A percentile compares a stretch with the other conserved stretches of the same genome.
Conservation (phyloP, 202 grass and related monocot genomes). For the Schoenoplectus tabernaemontani region DNA sequence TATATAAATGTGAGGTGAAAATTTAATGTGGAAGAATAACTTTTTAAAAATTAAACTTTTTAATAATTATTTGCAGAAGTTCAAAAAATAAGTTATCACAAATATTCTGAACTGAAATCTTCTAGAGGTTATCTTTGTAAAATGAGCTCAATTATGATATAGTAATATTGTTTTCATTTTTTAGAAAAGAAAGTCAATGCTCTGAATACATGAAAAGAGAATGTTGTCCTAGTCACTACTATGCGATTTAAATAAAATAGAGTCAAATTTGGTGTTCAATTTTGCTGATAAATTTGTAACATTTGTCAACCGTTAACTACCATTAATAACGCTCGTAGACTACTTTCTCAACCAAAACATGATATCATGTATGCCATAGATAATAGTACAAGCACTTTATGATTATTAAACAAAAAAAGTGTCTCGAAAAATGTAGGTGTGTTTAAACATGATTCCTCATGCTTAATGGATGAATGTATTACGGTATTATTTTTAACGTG, state of each 20-base stretch:
- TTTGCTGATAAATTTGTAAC: neutral
- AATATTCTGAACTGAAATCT: too few species aligned
- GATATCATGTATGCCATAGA: neutral
- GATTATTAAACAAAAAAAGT: neutral
- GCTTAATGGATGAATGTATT: neutral
- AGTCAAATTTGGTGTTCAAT: neutral
- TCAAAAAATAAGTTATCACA: too few species aligned
- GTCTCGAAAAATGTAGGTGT: neutral
- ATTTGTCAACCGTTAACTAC: neutral
- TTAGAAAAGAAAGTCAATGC: neutral
- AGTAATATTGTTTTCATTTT: neutral
- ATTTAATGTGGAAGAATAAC: too few species aligned
- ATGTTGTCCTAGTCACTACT: neutral
- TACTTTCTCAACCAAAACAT: neutral
- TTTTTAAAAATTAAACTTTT: too few species aligned
- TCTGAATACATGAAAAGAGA: neutral
- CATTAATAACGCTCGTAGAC: neutral
- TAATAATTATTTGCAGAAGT: too few species aligned
- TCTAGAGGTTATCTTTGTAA: neutral
- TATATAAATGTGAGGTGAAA: too few species aligned
- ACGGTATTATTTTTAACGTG: neutral
- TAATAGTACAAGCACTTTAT: neutral
- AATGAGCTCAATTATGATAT: neutral
- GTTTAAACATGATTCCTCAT: constrained; percentile 1
- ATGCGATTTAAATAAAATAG: neutral